Conservation (phyloP, 1,139 yeast species). For the Magnusiomyces tetraspermus region DNA sequence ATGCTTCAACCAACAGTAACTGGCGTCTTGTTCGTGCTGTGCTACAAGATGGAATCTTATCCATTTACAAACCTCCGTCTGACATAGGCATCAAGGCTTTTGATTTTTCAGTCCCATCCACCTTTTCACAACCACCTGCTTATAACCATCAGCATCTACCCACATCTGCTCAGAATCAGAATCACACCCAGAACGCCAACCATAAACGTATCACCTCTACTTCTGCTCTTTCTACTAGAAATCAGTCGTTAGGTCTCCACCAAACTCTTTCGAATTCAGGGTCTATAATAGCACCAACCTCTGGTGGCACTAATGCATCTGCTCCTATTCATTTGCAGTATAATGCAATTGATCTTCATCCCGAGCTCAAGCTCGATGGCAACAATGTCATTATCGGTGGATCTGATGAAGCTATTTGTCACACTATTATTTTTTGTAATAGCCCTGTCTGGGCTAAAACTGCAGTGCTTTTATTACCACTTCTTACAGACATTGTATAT, state of each 20-base stretch:
- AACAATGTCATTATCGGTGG: slow-evolving; percentile 38
- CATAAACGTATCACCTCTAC: slow-evolving; percentile 15
- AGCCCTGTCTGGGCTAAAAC: slow-evolving; percentile 37
- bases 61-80: slow-evolving; percentile 28
- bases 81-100: slow-evolving; percentile 24
- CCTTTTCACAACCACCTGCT: slow-evolving; percentile 7
- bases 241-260: not conserved
- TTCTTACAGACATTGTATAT: slow-evolving; percentile 50
- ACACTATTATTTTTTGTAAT: slow-evolving; percentile 52
- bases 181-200: not conserved
- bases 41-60: slow-evolving; percentile 26
- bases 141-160: slow-evolving; percentile 6
- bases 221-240: slow-evolving; percentile 5
- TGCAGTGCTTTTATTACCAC: slow-evolving; percentile 51
- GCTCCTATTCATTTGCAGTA: slow-evolving; percentile 9
- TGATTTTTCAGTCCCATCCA: slow-evolving; percentile 19
- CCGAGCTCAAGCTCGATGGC: slow-evolving; percentile 47
- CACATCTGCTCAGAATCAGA: not conserved
- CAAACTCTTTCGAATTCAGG: slow-evolving; percentile 6
- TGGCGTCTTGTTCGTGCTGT: slow-evolving; percentile 30
- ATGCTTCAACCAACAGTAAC: slow-evolving; percentile 8
- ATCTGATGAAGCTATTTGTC: slow-evolving; percentile 62
- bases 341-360: slow-evolving; percentile 45
- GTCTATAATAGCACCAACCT: not conserved
- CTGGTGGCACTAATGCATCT: not conserved